These are phyloP conservation scores for Piromyces finnis DNA, from an alignment of 192 early-diverging fungal genomes.

Conservation along the genomic window DNA sequence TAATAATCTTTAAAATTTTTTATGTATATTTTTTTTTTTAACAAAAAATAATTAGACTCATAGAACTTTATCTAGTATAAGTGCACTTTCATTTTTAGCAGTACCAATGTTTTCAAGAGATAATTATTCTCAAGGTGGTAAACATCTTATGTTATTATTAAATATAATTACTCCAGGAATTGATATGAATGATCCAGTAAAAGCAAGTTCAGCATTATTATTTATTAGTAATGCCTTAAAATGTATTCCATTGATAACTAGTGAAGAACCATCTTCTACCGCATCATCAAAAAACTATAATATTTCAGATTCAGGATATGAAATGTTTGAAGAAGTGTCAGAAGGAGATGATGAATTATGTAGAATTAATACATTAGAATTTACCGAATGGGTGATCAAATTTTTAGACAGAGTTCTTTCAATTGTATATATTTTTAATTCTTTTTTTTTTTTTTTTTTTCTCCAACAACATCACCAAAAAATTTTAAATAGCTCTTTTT, in stretches of 20 bases:
- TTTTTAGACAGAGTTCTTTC: slow-evolving; percentile 60
- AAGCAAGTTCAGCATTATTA: slow-evolving; percentile 48
- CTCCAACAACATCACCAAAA: too few species aligned
- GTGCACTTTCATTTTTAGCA: slow-evolving; percentile 46
- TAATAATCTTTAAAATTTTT: too few species aligned
- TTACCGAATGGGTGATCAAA: slow-evolving; percentile 74
- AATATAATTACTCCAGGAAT: slow-evolving; percentile 72
- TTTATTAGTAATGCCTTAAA: slow-evolving; percentile 48
- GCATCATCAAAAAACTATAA: slow-evolving; percentile 24
- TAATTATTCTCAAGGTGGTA: slow-evolving; percentile 70
- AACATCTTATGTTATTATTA: slow-evolving; percentile 59
- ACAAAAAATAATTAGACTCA: slow-evolving; percentile 53
- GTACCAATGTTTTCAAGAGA: slow-evolving; percentile 51
- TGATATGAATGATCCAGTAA: slow-evolving; percentile 80
- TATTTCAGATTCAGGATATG: slow-evolving; percentile 8
- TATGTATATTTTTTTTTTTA: too few species aligned
- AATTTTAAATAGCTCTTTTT: too few species aligned
- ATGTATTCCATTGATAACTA: slow-evolving; percentile 31
- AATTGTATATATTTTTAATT: slow-evolving; percentile 32
- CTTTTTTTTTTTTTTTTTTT: too few species aligned
- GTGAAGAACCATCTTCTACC: slow-evolving; percentile 13
- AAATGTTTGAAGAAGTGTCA: slow-evolving; percentile 20
- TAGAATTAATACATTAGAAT: slow-evolving; percentile 53
- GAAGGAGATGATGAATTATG: slow-evolving; percentile 49
- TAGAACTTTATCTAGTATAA: slow-evolving; percentile 68